These are phyloP conservation scores for Pulicaria dysenterica DNA, from an alignment of 129 eudicot species.

Conservation along the genomic window DNA sequence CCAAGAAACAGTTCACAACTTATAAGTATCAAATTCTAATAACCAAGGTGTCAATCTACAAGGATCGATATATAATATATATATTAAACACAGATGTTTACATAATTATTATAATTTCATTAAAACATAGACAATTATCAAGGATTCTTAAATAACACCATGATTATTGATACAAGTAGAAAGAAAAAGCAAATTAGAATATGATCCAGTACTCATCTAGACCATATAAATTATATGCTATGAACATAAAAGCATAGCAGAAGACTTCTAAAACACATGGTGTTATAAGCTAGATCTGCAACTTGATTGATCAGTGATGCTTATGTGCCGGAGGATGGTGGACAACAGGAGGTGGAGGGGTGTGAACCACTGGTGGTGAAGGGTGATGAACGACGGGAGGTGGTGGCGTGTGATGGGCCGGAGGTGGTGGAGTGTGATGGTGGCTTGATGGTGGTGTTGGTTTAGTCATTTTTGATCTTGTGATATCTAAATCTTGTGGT, in stretches of 20 bases:
- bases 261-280: slow-evolving; percentile 19
- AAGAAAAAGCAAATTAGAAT: slow-evolving; percentile 2
- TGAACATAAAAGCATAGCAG: slow-evolving; percentile 18
- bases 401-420: slow-evolving; percentile 29
- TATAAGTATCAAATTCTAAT: no score
- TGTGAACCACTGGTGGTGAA: slow-evolving; percentile 32
- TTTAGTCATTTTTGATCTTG: slow-evolving; percentile 29
- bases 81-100: no score
- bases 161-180: slow-evolving; percentile 17
- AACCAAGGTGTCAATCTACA: no score
- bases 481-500: not conserved
- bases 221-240: slow-evolving; percentile 9
- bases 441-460: slow-evolving; percentile 34
- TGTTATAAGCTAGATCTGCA: slow-evolving; percentile 19
- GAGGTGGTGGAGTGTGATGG: slow-evolving; percentile 25
- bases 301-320: slow-evolving; percentile 6
- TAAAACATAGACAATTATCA: slow-evolving; percentile 5
- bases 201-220: not conserved
- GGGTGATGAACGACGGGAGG: slow-evolving; percentile 33
- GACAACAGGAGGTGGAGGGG: slow-evolving; percentile 31
- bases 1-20: no score
- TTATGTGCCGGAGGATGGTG: slow-evolving; percentile 31
- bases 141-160: slow-evolving; percentile 24
- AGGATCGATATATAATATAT: no score
- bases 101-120: no score